Conservation (phyloP, 768 basidiomycete species). For the Mycena haematopus region DNA sequence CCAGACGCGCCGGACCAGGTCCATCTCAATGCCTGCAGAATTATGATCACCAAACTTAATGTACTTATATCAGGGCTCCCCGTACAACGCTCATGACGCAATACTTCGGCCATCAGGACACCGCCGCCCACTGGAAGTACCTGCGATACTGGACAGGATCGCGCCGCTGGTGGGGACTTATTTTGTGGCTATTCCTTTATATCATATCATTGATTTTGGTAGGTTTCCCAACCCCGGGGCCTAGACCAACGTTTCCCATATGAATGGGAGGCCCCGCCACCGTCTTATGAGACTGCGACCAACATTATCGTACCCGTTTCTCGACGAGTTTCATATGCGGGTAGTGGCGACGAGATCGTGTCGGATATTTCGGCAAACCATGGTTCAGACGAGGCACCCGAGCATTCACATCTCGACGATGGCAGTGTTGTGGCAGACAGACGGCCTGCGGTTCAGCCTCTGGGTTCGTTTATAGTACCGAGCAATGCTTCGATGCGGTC, state of each 20-base stretch:
- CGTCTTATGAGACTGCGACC: conserved; percentile 25
- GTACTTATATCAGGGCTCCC: conserved; percentile 7
- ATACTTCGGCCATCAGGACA: conserved; percentile 1
- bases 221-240: neutral
- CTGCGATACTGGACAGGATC: conserved; percentile 18
- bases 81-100: conserved; percentile 24
- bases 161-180: conserved; percentile 2
- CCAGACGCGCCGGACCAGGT: conserved; percentile 14
- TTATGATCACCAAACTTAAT: neutral
- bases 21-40: neutral
- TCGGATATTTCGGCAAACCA: neutral
- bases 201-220: neutral
- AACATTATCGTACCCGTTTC: conserved; percentile 9
- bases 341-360: neutral
- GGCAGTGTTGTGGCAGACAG: neutral
- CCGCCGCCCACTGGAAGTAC: neutral
- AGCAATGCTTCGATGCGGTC: neutral
- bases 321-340: neutral
- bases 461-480: neutral
- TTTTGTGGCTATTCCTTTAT: neutral
- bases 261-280: conserved; percentile 26
- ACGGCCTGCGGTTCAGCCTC: too few species aligned
- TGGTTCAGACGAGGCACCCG: neutral
- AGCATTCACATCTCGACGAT: neutral
- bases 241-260: conserved; percentile 18